Evolutionary conservation across 176 grass and related monocot genomes (phyloP).

Genomic region (Poa pratensis): DNA sequence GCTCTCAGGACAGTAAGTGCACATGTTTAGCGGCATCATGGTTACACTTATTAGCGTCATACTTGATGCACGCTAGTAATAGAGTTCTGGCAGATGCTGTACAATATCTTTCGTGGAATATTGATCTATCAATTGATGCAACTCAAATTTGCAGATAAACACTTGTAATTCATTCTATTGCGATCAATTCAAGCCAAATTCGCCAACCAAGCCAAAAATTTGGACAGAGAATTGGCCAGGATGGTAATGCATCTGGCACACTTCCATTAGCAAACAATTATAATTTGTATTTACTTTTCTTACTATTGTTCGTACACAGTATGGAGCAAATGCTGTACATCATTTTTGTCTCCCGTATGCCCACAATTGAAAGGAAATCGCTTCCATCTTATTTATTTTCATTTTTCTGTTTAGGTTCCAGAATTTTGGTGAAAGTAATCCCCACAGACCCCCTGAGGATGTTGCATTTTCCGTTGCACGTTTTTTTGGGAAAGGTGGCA

Average conservation of each 20-base stretch:
- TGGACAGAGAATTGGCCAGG: constrained; percentile 99
- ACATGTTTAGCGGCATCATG: not conserved
- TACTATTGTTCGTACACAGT: not conserved
- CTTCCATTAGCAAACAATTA: not conserved
- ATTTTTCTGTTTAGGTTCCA: constrained; percentile 72
- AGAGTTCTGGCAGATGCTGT: no score
- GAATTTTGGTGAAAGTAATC: constrained; percentile 87
- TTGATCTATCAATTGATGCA: not conserved
- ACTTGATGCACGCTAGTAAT: not conserved
- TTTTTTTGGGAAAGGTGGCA: constrained; percentile 93
- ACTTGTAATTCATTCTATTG: constrained; percentile 97
- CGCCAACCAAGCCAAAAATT: constrained; percentile 84
- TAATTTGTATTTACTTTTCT: not conserved
- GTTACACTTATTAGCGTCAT: not conserved
- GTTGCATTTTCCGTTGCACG: constrained; percentile 94
- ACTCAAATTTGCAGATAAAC: constrained; percentile 81
- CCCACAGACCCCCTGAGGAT: constrained; percentile 94
- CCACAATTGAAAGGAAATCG: constrained; percentile 2
- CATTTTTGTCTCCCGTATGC: not conserved
- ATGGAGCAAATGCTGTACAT: constrained; percentile 1
- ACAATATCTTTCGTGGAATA: no score
- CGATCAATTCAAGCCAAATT: constrained; percentile 82
- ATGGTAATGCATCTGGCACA: constrained; percentile 65
- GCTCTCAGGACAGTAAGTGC: not conserved
- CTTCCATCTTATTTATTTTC: not conserved